Conservation (phyloP, 2,329 filamentous ascomycete genomes). For the Xylariomycetidae sp. region DNA sequence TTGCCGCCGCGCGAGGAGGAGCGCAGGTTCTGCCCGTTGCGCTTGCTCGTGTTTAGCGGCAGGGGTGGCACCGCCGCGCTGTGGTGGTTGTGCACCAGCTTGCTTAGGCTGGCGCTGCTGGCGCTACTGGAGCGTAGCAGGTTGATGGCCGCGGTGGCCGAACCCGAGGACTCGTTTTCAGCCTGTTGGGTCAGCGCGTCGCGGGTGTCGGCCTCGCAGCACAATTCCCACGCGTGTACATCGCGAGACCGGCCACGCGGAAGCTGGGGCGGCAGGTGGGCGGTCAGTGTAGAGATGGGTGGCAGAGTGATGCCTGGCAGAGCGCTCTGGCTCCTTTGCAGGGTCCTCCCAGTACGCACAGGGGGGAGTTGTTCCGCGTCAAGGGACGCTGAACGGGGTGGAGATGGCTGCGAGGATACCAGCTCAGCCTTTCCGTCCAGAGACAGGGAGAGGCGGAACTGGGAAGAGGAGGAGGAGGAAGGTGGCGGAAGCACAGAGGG, state of each 20-base stretch:
- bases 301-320: slow-evolving; percentile 52
- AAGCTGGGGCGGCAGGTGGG: slow-evolving; percentile 47
- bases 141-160: slow-evolving; percentile 74
- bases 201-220: slow-evolving; percentile 72
- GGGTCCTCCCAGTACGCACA: slow-evolving; percentile 36
- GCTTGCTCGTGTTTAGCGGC: slow-evolving; percentile 56
- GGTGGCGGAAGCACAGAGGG: slow-evolving; percentile 31
- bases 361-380: slow-evolving; percentile 40
- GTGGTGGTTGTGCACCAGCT: slow-evolving; percentile 28
- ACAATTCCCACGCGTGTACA: slow-evolving; percentile 85
- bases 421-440: slow-evolving; percentile 89
- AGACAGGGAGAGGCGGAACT: slow-evolving; percentile 73
- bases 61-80: slow-evolving; percentile 24
- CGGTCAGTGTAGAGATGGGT: slow-evolving; percentile 47
- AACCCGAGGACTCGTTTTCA: slow-evolving; percentile 73
- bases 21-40: slow-evolving; percentile 46
- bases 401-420: slow-evolving; percentile 63
- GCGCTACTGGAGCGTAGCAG: slow-evolving; percentile 65
- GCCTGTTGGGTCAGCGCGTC: slow-evolving; percentile 76
- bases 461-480: slow-evolving; percentile 37
- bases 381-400: slow-evolving; percentile 51
- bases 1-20: slow-evolving; percentile 37
- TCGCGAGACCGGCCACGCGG: slow-evolving; percentile 75
- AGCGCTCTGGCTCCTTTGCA: slow-evolving; percentile 68
- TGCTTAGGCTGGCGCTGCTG: slow-evolving; percentile 37